A percentile compares a stretch with the other conserved stretches of the same genome.
Evolutionary conservation across 2,329 filamentous ascomycete species (phyloP).

Genomic region (Ceratocystis destructans): DNA sequence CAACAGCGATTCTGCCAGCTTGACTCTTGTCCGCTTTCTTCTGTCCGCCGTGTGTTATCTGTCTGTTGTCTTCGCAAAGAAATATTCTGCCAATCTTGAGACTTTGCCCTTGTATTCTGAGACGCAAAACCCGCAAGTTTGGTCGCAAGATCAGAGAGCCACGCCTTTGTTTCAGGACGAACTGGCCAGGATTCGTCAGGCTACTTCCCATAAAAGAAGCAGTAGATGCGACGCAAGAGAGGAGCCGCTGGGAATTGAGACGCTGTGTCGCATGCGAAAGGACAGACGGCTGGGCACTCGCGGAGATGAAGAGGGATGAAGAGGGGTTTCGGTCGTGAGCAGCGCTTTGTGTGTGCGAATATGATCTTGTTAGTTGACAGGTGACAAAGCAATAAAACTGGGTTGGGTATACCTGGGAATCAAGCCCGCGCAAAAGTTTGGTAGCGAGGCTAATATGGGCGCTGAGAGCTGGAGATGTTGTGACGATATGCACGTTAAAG

Average conservation of each 20-base stretch:
- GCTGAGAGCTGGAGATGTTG: not conserved
- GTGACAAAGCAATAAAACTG: not conserved
- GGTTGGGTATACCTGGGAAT: not conserved
- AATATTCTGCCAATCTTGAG: not conserved
- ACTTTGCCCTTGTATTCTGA: not conserved
- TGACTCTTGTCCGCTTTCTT: not conserved
- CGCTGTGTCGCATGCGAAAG: not conserved
- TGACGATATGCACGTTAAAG: not conserved
- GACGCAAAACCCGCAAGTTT: not conserved
- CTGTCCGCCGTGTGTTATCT: too few relatives aligned
- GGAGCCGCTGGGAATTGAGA: not conserved
- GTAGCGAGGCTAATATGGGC: not conserved
- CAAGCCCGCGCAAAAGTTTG: not conserved
- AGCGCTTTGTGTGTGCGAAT: not conserved
- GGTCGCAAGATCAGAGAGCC: not conserved
- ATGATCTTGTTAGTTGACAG: slow-evolving; percentile 5
- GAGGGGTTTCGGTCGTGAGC: not conserved
- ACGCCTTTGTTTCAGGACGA: slow-evolving; percentile 6
- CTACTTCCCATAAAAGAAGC: not conserved
- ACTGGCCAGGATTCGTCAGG: not conserved
- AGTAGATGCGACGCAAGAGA: not conserved
- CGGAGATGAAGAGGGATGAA: not conserved
- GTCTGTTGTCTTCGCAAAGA: not conserved
- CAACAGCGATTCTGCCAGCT: not conserved
- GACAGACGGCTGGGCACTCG: not conserved